Base-by-base conservation (phyloP, 306 rosid genomes). In the Gynostemma pentaphyllum region DNA sequence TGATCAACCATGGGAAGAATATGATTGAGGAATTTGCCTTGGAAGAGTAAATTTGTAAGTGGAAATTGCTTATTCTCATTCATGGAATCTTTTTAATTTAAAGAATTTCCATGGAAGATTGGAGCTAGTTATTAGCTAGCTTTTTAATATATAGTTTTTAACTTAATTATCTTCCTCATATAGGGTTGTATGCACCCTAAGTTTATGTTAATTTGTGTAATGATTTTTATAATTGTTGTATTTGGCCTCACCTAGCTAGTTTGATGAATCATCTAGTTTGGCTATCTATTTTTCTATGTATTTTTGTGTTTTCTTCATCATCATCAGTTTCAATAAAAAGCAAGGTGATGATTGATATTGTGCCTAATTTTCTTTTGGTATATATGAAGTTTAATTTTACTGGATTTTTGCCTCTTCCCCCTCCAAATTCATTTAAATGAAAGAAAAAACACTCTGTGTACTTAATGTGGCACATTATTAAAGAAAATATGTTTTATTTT, bases 1-100 rank as follows among this genome's bases (percentile, higher is more conserved):
- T 72, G 12, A 72, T 77, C 56, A 83, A 81, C 22, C 91, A 75
- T 64, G 84, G 76, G 19, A 82, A 70, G 19, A 82, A 70, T 21
- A 84, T 81, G 71, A 78, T 69, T 30, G 75, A 75, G 55, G 75
- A 75, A 39, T 32, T 64, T 18, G 39, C 68, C 30, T 64, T 74
- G 61, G 79, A 69, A 29, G 75, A 70, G 32, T 10, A 75, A 39
- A 1, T 56, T 23, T 11, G 28, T 51, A 32, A 34, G 64, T 56
- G 64, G 64, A 32, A 7, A 40, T 56, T 34, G 32, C 64, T 1
- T n/a, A 56, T 34, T 32, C 62, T 30, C 40, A 55, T 55, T 55
- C 13, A 29, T 34, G 29, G 44, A 7, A 12, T 30, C 41, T 56
- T 32, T 32, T 34, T 32, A 40, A 54, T 15, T 55, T 55, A 27